Percentiles rank a stretch among this genome's conserved stretches.
These are phyloP conservation scores for Globisporangium middletonii DNA, from an alignment of 352 stramenopile species.

Conservation along the genomic window DNA sequence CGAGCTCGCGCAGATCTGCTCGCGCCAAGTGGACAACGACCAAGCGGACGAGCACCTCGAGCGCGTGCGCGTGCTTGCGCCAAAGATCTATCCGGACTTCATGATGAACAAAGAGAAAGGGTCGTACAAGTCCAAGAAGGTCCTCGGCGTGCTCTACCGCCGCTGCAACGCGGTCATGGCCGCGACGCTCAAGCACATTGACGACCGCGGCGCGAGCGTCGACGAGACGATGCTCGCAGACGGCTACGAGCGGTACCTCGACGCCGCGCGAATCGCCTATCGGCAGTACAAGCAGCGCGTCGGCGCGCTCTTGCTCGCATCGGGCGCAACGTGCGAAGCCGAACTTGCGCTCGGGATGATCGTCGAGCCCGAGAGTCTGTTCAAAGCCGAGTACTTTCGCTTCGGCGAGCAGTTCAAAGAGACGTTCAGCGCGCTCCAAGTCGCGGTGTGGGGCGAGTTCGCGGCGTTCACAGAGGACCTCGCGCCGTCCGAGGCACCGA, in stretches of 20 bases:
- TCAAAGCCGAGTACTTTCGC: slow-evolving; percentile 74
- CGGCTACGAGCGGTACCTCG: slow-evolving; percentile 45
- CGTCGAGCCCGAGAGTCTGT: slow-evolving; percentile 43
- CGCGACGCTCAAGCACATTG: slow-evolving; percentile 28
- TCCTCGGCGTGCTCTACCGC: slow-evolving; percentile 73
- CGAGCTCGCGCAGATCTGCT: slow-evolving; percentile 58
- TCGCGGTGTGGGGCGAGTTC: slow-evolving; percentile 46
- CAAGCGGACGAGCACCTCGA: slow-evolving; percentile 48
- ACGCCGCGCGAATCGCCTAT: slow-evolving; percentile 39
- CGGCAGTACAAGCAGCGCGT: slow-evolving; percentile 61
- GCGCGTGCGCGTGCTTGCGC: slow-evolving; percentile 40
- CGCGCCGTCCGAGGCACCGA: slow-evolving; percentile 17
- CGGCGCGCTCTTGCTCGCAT: slow-evolving; percentile 48
- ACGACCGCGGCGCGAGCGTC: slow-evolving; percentile 13
- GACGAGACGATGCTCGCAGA: slow-evolving; percentile 46
- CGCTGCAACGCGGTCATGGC: slow-evolving; percentile 47
- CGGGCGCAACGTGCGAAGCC: slow-evolving; percentile 48
- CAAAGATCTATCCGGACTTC: slow-evolving; percentile 71
- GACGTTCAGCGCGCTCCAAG: slow-evolving; percentile 43
- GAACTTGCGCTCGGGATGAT: slow-evolving; percentile 77
- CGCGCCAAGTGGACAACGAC: slow-evolving; percentile 65
- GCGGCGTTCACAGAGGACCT: slow-evolving; percentile 16
- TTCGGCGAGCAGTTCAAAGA: slow-evolving; percentile 72
- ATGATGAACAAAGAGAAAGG: slow-evolving; percentile 69
- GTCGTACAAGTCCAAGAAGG: slow-evolving; percentile 60